Base-by-base conservation (phyloP, 257 asterid species). In the Paulownia fortunei region DNA sequence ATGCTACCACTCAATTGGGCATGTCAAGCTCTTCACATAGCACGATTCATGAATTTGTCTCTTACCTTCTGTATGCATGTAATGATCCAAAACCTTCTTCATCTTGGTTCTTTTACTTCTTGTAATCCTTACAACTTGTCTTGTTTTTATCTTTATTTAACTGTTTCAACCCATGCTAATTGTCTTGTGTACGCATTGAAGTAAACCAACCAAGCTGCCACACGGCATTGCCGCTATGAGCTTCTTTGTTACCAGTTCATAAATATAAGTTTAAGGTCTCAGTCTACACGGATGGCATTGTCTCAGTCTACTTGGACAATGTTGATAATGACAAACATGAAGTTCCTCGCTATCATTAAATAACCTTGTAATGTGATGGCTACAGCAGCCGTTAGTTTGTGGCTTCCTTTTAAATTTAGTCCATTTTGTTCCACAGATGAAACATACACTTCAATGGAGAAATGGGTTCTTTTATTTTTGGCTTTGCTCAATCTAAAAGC, bases 381-480 rank as follows among this genome's bases (percentile, higher is more conserved):
- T 39, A 39, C 9, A 39, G 10, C 39, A 30, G 2, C 36, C 3
- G 4, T 30, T 30, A 30, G 36, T 30, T n/a, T n/a, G n/a, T n/a
- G n/a, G n/a, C 51, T 44, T 44, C 51, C 51, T 44, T 44, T 44
- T 11, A 44, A 26, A 46, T 23, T 12, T 16, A 70, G 1, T 37
- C 21, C 49, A 62, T 18, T 74, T 74, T 32, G 11, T 18, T 10
- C n/a, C n/a, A 44, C 30, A 15, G 21, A 34, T 62, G 72, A 68
- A 8, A 27, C 32, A 15, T 6, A 65, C 55, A 6, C 68, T 64
- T 19, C 56, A 69, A 78, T 69, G 78, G n/a, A 70, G 56, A 60
- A 70, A 23, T 62, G 58, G n/a, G n/a, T n/a, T n/a, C n/a, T n/a
- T n/a, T n/a, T n/a, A n/a, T n/a, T n/a, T n/a, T n/a, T 69, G 54